Evolutionary conservation across 129 eudicot genomes (phyloP).

Genomic region (Tanacetum coccineum): DNA sequence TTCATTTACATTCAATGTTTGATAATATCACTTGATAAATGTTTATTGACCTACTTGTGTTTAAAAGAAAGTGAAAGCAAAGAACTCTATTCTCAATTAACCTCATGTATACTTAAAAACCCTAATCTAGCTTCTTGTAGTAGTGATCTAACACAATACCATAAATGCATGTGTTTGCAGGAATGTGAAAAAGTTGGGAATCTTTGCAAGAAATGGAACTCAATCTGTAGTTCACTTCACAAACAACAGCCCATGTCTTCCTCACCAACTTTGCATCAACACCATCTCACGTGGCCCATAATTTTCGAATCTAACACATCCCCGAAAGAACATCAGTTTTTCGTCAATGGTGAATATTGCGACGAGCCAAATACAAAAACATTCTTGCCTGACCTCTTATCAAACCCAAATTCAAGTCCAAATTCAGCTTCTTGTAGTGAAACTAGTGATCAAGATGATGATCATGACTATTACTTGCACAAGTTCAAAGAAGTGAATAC

Average conservation of each 20-base stretch:
- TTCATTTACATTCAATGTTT: no score
- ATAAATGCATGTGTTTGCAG: conserved; percentile 31
- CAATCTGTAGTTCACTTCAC: conserved; percentile 35
- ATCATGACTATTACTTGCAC: conserved; percentile 23
- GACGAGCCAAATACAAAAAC: conserved; percentile 30
- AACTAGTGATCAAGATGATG: conserved; percentile 42
- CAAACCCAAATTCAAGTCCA: conserved; percentile 86
- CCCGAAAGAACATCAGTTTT: conserved; percentile 52
- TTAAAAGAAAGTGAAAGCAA: no score
- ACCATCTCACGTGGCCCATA: conserved; percentile 39
- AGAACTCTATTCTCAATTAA: no score
- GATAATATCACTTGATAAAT: no score
- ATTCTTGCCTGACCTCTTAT: conserved; percentile 62
- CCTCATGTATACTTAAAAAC: not conserved
- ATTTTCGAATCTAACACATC: conserved; percentile 43
- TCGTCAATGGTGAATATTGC: conserved; percentile 28
- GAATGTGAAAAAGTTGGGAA: conserved; percentile 52
- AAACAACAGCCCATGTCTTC: conserved; percentile 28
- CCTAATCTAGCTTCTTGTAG: not conserved
- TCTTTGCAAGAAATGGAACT: conserved; percentile 69
- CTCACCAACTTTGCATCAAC: conserved; percentile 30
- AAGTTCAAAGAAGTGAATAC: conserved; percentile 55
- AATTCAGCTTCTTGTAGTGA: conserved; percentile 91
- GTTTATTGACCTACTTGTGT: no score
- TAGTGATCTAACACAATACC: conserved; percentile 6